A percentile compares a stretch with the other conserved stretches of the same genome.
These are phyloP conservation scores for Withania somnifera DNA, from an alignment of 305 asterid species.

Conservation along the genomic window DNA sequence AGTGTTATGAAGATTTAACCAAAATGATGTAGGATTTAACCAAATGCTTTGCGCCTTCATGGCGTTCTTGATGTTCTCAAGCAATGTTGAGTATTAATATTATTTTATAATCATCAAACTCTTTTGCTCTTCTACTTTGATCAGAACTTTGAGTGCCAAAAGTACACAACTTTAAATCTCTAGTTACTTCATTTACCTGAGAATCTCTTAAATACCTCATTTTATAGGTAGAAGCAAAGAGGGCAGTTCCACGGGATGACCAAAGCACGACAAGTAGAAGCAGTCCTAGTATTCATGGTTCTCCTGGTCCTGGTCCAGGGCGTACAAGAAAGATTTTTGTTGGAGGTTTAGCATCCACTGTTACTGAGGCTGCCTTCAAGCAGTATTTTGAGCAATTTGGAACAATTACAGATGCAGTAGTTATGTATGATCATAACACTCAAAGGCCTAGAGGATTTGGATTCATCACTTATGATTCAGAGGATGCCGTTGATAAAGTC, in stretches of 20 bases:
- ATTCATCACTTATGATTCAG: slow-evolving; percentile 21
- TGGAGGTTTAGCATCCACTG: slow-evolving; percentile 25
- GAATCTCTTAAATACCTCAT: not conserved
- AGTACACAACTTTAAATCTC: not conserved
- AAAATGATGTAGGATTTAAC: not conserved
- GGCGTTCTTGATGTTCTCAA: not conserved
- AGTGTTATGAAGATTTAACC: not conserved
- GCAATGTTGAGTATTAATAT: not conserved
- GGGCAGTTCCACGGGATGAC: slow-evolving; percentile 26
- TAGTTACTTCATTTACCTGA: not conserved
- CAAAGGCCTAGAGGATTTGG: slow-evolving; percentile 27
- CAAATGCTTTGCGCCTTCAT: not conserved
- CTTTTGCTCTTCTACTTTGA: not conserved
- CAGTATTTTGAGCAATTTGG: slow-evolving; percentile 21
- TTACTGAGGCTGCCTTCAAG: slow-evolving; percentile 18
- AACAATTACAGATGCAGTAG: slow-evolving; percentile 21
- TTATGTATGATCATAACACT: slow-evolving; percentile 25
- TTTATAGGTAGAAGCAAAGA: slow-evolving; percentile 23
- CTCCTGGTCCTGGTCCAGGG: slow-evolving; percentile 15
- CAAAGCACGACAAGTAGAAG: slow-evolving; percentile 16
- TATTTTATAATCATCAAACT: not conserved
- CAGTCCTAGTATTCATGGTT: slow-evolving; percentile 19
- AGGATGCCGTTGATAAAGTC: slow-evolving; percentile 21
- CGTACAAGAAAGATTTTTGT: slow-evolving; percentile 19
- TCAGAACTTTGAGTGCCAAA: not conserved